Percentiles rank a stretch among this genome's conserved stretches.
Conservation (phyloP, 805 yeast genomes). For the Candida silvatica region DNA sequence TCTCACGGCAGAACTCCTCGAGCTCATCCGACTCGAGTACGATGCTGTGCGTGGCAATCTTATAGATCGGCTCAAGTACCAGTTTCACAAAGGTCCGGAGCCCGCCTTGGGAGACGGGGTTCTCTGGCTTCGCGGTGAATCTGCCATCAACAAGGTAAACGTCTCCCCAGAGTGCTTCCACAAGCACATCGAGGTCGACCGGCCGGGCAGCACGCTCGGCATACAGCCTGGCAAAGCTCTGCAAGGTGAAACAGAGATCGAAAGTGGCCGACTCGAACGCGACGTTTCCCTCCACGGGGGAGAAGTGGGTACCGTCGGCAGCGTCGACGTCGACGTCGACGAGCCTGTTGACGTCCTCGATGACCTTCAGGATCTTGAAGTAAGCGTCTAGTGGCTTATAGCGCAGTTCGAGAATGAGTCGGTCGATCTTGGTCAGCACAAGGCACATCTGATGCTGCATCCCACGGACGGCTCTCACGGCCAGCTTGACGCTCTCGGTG, state of each 20-base stretch:
- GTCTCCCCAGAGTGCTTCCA: constrained; percentile 71
- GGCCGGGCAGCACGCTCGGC: constrained; percentile 24
- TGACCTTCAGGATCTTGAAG: constrained; percentile 49
- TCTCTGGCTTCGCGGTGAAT: constrained; percentile 30
- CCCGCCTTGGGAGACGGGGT: constrained; percentile 13
- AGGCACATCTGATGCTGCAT: constrained; percentile 46
- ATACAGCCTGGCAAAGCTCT: constrained; percentile 53
- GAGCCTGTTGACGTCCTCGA: constrained; percentile 57
- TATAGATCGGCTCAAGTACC: constrained; percentile 74
- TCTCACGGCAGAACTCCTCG: constrained; percentile 32
- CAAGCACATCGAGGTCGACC: constrained; percentile 31
- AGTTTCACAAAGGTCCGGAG: constrained; percentile 50
- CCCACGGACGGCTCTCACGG: constrained; percentile 43
- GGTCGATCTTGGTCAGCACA: constrained; percentile 74
- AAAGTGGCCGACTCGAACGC: constrained; percentile 64
- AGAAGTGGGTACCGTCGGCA: constrained; percentile 20
- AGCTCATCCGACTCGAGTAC: constrained; percentile 40
- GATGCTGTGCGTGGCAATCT: constrained; percentile 53
- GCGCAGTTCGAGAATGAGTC: constrained; percentile 72
- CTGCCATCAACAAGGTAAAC: constrained; percentile 41
- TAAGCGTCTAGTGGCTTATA: constrained; percentile 70
- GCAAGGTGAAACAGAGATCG: constrained; percentile 56
- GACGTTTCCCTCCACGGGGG: constrained; percentile 62
- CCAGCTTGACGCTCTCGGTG: constrained; percentile 42
- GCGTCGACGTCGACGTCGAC: constrained; percentile 26